Evolutionary conservation across 1,284 basidiomycete genomes (phyloP), one percentile per base, ranked within the genome.

Genomic region (Cryptococcus floricola): DNA sequence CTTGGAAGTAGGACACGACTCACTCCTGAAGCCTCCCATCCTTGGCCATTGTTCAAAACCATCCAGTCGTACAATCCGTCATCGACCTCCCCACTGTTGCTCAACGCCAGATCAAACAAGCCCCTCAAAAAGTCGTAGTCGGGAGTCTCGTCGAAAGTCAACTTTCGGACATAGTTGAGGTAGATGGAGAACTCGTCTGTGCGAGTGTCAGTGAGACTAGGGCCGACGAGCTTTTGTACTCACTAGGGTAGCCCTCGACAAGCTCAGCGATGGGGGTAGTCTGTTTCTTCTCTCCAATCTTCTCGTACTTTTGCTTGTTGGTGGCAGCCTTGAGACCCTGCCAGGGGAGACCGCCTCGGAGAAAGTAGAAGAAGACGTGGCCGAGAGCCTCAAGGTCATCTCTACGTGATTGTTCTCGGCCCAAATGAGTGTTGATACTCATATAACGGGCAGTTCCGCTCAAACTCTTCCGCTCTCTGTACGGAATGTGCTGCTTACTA

Each of bases 231-330:
- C 68, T 71, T 58, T 50, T 70, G 27, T 23, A 79, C 88, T 69
- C 66, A 90, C 89, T 88, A 56, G 92, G 92, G 79, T 89, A 93
- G 44, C 89, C 88, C 64, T 96, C 92, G 66, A 88, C 91, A 16
- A 97, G 81, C 75, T 96, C 92, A 76, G 91, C 92, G 76, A 96
- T 95, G 12, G 89, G 87, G 18, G 93, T 96, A 48, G 87, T 89
- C 81, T 96, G 92, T 81, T 97, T 97, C 85, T 97, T 97, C 81
- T 97, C 93, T 60, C 92, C 92, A 74, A 97, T 97, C 81, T 95
- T 96, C 80, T 97, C 93, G 79, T 96, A 97, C 81, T 96, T 96
- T 80, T 95, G 91, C 81, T 96, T 96, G 81, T 96, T 95, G 58
- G 91, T 96, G 19, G 91, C 91, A 41, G 91, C 93, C 79, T 95